Conservation (phyloP, 1,284 basidiomycete genomes). For the Earliella scabrosa region DNA sequence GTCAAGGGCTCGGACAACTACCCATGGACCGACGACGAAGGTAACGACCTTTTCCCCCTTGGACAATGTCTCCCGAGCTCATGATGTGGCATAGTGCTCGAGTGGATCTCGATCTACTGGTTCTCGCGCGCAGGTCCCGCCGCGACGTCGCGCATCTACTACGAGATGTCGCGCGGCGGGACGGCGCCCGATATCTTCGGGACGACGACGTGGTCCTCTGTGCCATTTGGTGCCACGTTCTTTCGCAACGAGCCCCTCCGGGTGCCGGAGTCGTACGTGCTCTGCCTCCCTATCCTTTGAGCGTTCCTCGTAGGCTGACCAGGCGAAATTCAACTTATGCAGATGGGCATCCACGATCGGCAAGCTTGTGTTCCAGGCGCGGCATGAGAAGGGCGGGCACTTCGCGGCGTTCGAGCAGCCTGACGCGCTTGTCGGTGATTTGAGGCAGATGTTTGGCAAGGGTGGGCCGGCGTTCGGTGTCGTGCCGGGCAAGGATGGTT, state of each 20-base stretch:
- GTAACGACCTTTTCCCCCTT: conserved; percentile 26
- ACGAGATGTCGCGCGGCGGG: conserved; percentile 36
- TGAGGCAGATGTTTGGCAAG: conserved; percentile 35
- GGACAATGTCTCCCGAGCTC: neutral
- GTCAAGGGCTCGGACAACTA: conserved; percentile 53
- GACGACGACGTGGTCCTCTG: conserved; percentile 26
- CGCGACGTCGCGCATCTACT: conserved; percentile 57
- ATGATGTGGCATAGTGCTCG: conserved; percentile 44
- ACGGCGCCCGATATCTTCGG: neutral
- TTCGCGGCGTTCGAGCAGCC: conserved; percentile 37
- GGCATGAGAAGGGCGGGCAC: conserved; percentile 35
- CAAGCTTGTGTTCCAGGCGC: conserved; percentile 32
- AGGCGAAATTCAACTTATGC: conserved; percentile 43
- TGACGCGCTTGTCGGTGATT: conserved; percentile 31
- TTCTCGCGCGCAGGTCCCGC: conserved; percentile 59
- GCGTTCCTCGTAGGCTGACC: too few species aligned
- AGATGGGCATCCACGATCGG: conserved; percentile 23
- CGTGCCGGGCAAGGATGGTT: conserved; percentile 29
- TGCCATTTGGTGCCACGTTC: conserved; percentile 51
- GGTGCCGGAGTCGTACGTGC: conserved; percentile 44
- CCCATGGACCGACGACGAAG: conserved; percentile 55
- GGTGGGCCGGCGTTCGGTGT: conserved; percentile 34
- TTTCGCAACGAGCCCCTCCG: conserved; percentile 50
- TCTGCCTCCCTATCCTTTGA: neutral
- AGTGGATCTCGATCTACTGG: conserved; percentile 63